Conservation (phyloP, 177 flowering plant species). For the Vitis hybrid region DNA sequence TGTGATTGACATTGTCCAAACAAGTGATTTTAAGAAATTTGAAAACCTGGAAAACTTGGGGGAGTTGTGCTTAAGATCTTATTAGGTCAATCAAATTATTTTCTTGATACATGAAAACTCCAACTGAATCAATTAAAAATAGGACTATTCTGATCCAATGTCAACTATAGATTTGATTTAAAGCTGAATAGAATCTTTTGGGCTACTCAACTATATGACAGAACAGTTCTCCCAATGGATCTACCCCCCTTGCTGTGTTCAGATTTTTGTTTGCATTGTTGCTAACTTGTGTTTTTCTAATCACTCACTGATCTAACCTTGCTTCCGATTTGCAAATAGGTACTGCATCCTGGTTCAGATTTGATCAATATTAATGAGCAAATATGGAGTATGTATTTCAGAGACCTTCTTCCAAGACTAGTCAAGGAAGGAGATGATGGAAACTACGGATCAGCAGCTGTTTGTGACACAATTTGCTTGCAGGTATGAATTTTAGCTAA, state of each 20-base stretch:
- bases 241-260: not conserved
- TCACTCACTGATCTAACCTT: not conserved
- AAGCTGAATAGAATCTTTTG: too few relatives aligned
- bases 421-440: slow-evolving; percentile 93
- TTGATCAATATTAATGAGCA: slow-evolving; percentile 76
- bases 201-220: too few relatives aligned
- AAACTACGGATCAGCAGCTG: slow-evolving; percentile 86
- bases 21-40: too few relatives aligned
- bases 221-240: too few relatives aligned
- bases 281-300: slow-evolving; percentile 2
- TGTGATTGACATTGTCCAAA: too few relatives aligned
- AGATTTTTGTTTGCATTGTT: not conserved
- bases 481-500: slow-evolving; percentile 53
- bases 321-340: slow-evolving; percentile 42
- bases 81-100: too few relatives aligned
- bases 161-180: too few relatives aligned
- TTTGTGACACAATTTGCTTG: slow-evolving; percentile 86
- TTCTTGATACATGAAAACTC: too few relatives aligned
- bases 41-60: too few relatives aligned
- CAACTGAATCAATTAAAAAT: too few relatives aligned
- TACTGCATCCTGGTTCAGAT: slow-evolving; percentile 74
- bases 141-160: too few relatives aligned
- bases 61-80: too few relatives aligned
- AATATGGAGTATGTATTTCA: slow-evolving; percentile 86
- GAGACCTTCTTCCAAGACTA: slow-evolving; percentile 73